Conservation (phyloP, 2,329 filamentous ascomycete species). For the Paradendryphiella salina region DNA sequence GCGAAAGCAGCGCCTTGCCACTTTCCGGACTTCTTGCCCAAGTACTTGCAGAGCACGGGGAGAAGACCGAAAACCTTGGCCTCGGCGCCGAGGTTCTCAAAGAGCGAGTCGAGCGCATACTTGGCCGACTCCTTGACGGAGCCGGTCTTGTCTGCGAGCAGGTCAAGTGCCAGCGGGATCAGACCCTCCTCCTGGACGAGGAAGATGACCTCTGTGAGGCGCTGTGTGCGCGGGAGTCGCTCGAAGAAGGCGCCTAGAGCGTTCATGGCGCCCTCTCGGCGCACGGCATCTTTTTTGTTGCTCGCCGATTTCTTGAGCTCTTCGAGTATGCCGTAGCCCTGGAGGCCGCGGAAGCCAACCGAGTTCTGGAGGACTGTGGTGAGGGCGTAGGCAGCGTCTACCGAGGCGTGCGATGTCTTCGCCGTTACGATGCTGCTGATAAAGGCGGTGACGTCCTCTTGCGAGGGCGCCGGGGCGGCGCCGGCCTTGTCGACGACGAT, state of each 20-base stretch:
- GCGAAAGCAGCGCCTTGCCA: conserved; percentile 96
- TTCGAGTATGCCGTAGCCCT: conserved; percentile 64
- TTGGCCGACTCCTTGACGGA: conserved; percentile 90
- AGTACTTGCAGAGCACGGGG: conserved; percentile 73
- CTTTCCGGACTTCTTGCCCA: conserved; percentile 84
- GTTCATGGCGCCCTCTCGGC: conserved; percentile 91
- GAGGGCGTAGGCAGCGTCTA: conserved; percentile 67
- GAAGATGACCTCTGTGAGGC: conserved; percentile 77
- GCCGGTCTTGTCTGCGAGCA: conserved; percentile 83
- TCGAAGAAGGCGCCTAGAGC: conserved; percentile 92
- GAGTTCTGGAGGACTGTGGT: conserved; percentile 67
- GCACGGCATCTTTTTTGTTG: conserved; percentile 90
- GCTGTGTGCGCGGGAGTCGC: conserved; percentile 76
- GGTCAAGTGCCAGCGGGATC: conserved; percentile 75
- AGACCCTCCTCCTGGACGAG: conserved; percentile 78
- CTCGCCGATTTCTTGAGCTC: conserved; percentile 75
- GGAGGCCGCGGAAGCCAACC: conserved; percentile 65
- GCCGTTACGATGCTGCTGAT: conserved; percentile 52
- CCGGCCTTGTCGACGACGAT: conserved; percentile 53
- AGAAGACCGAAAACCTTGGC: conserved; percentile 81
- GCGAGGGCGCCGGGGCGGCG: conserved; percentile 48
- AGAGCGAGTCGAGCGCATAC: conserved; percentile 90
- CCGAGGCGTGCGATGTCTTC: conserved; percentile 59
- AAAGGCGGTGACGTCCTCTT: conserved; percentile 52
- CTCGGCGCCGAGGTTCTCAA: conserved; percentile 77